phyloP scores from a whole-genome alignment of 495 filamentous ascomycete species.

The Neurospora sp. region DNA sequence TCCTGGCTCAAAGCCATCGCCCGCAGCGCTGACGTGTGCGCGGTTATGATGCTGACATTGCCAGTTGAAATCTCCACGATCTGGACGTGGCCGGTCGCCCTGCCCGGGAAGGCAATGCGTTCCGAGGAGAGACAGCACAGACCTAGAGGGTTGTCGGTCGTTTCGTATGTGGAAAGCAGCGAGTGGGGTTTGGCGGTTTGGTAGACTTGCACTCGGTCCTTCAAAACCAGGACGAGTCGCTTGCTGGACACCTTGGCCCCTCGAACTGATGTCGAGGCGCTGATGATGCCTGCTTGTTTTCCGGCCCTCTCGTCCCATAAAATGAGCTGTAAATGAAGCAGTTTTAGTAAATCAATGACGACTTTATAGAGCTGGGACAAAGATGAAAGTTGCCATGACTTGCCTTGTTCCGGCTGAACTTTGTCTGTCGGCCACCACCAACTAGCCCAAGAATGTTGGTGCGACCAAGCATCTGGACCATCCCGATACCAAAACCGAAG shows the following conservation, averaged over 20 bases:
- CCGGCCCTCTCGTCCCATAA: constrained; percentile 88
- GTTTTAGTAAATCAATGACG: not conserved
- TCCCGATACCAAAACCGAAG: constrained; percentile 74
- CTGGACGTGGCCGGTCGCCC: constrained; percentile 83
- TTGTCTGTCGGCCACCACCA: constrained; percentile 77
- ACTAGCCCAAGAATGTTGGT: constrained; percentile 84
- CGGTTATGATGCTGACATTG: constrained; percentile 89
- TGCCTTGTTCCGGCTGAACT: constrained; percentile 82
- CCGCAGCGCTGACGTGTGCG: constrained; percentile 68
- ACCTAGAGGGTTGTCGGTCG: constrained; percentile 75
- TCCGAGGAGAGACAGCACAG: constrained; percentile 68
- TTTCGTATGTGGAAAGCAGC: constrained; percentile 69
- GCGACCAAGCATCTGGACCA: constrained; percentile 79
- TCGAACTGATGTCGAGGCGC: constrained; percentile 52
- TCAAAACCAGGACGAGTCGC: constrained; percentile 69
- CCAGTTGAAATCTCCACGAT: constrained; percentile 70
- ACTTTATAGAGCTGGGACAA: not conserved
- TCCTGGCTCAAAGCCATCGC: constrained; percentile 74
- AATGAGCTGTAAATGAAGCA: constrained; percentile 45
- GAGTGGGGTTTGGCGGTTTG: constrained; percentile 65
- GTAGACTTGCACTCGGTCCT: constrained; percentile 77
- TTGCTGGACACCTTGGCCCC: constrained; percentile 68
- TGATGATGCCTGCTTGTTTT: constrained; percentile 53
- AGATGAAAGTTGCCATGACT: constrained; percentile 5
- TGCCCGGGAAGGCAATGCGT: constrained; percentile 70